These are phyloP conservation scores for Colletotrichum filicis DNA, from an alignment of 2,329 filamentous ascomycete species.

Conservation along the genomic window DNA sequence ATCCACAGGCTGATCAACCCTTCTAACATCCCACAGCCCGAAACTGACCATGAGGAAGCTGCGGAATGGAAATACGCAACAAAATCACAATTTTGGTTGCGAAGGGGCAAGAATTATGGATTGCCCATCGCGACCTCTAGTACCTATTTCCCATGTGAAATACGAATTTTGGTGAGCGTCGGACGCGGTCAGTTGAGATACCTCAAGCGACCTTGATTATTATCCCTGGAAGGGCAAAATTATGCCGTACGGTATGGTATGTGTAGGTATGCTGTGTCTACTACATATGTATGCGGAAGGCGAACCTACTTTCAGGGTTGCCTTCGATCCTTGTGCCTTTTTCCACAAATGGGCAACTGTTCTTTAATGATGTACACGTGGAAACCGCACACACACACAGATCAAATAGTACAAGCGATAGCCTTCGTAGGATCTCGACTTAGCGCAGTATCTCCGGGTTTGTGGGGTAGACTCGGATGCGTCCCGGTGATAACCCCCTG, in stretches of 20 bases:
- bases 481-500: not conserved
- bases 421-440: not conserved
- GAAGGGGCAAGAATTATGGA: not conserved
- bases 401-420: not conserved
- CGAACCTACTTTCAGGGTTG: no score
- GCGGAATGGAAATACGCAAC: no score
- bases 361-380: not conserved
- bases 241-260: no score
- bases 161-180: not conserved
- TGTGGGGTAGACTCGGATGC: slow-evolving; percentile 16
- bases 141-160: not conserved
- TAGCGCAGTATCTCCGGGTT: not conserved
- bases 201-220: no score
- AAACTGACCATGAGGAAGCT: not conserved
- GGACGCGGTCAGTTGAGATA: not conserved
- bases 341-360: slow-evolving; percentile 23
- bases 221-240: no score
- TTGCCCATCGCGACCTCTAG: not conserved
- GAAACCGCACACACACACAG: not conserved
- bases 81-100: no score
- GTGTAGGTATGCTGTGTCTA: not conserved
- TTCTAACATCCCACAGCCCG: no score
- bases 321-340: not conserved
- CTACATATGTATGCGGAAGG: not conserved
- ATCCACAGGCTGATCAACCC: not conserved